phyloP scores from a whole-genome alignment of 2,329 filamentous ascomycete species.

The Fusarium nanum region DNA sequence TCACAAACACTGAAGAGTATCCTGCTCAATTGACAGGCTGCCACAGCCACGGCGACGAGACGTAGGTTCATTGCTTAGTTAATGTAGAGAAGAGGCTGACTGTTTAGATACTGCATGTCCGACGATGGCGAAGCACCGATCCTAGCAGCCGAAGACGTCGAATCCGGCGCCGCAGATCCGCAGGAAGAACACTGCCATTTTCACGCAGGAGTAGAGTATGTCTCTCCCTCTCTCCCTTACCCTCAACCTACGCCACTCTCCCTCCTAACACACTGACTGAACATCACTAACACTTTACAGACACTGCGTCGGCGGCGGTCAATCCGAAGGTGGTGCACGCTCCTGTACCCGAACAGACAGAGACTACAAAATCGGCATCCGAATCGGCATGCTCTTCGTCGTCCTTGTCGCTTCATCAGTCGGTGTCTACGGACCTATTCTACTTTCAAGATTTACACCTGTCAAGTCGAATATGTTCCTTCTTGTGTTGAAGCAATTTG shows the following conservation, averaged over 20 bases:
- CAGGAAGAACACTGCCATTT: slow-evolving; percentile 70
- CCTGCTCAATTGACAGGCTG: slow-evolving; percentile 73
- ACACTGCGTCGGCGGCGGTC: slow-evolving; percentile 66
- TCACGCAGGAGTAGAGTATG: slow-evolving; percentile 78
- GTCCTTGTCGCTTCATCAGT: slow-evolving; percentile 75
- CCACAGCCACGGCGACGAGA: slow-evolving; percentile 68
- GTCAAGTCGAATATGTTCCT: slow-evolving; percentile 63
- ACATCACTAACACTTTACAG: too few relatives aligned
- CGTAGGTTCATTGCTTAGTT: slow-evolving; percentile 51
- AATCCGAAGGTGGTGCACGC: slow-evolving; percentile 36
- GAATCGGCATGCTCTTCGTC: slow-evolving; percentile 79
- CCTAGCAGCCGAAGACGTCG: slow-evolving; percentile 25
- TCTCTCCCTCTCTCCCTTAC: too few relatives aligned
- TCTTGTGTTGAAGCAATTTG: slow-evolving; percentile 77
- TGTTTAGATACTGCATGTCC: slow-evolving; percentile 38
- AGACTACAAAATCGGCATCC: slow-evolving; percentile 75
- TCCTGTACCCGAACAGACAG: slow-evolving; percentile 62
- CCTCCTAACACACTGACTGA: too few relatives aligned
- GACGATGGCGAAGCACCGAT: slow-evolving; percentile 38
- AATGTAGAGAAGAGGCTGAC: neutral
- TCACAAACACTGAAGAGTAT: slow-evolving; percentile 65
- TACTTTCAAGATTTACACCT: slow-evolving; percentile 68
- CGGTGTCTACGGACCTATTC: slow-evolving; percentile 76
- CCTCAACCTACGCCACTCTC: too few relatives aligned
- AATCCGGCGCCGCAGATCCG: slow-evolving; percentile 33